These are phyloP conservation scores for Linum usitatissimum DNA, from an alignment of 345 rosid species.

Conservation along the genomic window DNA sequence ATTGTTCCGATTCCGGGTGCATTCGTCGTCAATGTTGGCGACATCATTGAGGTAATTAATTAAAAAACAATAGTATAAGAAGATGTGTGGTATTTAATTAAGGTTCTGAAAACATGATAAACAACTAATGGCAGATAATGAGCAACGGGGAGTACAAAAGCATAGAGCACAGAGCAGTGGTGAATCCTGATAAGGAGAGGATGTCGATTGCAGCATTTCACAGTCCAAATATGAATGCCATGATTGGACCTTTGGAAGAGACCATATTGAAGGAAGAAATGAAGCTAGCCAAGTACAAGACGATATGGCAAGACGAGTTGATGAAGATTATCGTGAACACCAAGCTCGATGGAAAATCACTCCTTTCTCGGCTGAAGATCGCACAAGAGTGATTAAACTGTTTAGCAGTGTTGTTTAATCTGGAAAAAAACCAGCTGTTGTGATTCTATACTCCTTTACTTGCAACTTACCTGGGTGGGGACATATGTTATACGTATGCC, in stretches of 20 bases:
- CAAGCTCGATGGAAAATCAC: not conserved
- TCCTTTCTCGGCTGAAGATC: not conserved
- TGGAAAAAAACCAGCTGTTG: too few relatives aligned
- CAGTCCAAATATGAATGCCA: not conserved
- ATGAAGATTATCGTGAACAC: not conserved
- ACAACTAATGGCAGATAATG: not conserved
- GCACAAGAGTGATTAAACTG: too few relatives aligned
- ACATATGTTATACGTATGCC: too few relatives aligned
- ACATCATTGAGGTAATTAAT: slow-evolving; percentile 26
- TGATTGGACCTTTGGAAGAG: not conserved
- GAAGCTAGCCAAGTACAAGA: not conserved
- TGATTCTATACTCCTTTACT: too few relatives aligned
- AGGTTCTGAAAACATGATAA: not conserved
- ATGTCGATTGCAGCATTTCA: not conserved
- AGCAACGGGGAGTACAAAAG: slow-evolving; percentile 5
- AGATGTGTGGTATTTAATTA: not conserved
- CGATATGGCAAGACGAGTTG: not conserved
- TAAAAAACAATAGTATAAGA: too few relatives aligned
- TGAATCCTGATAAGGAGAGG: not conserved
- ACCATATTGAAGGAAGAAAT: not conserved
- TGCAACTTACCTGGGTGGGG: too few relatives aligned
- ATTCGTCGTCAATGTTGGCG: slow-evolving; percentile 24
- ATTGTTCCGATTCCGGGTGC: slow-evolving; percentile 25
- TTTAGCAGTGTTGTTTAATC: too few relatives aligned
- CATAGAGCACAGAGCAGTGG: slow-evolving; percentile 1